Conservation (phyloP, 805 yeast genomes). For the Zygosaccharomyces kombuchaensis region DNA sequence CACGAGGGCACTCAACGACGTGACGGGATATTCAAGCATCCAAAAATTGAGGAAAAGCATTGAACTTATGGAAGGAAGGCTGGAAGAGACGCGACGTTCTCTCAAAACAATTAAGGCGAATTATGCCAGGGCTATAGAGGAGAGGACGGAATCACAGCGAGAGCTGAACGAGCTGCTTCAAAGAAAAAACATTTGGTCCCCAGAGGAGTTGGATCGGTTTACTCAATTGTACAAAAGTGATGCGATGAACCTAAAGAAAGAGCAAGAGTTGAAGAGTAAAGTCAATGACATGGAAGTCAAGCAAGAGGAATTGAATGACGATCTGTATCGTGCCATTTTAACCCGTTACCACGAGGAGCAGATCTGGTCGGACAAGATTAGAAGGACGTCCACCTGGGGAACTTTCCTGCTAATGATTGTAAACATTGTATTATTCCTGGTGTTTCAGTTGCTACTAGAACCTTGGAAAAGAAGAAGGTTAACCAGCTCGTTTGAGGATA, state of each 20-base stretch:
- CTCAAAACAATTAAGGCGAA: constrained; percentile 47
- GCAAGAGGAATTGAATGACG: constrained; percentile 67
- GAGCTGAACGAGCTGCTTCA: constrained; percentile 85
- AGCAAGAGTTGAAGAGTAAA: constrained; percentile 43
- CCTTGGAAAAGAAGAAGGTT: constrained; percentile 88
- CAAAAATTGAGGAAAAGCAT: constrained; percentile 66
- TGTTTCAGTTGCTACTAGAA: constrained; percentile 84
- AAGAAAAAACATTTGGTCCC: constrained; percentile 76
- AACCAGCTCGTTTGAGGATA: constrained; percentile 78
- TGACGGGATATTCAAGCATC: constrained; percentile 85
- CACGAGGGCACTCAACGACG: constrained; percentile 72
- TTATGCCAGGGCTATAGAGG: constrained; percentile 58
- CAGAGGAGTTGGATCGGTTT: constrained; percentile 75
- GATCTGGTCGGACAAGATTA: constrained; percentile 94
- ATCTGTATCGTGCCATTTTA: constrained; percentile 69
- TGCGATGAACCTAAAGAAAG: constrained; percentile 64
- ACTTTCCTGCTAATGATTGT: constrained; percentile 86
- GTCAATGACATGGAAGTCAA: constrained; percentile 53
- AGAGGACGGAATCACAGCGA: constrained; percentile 66
- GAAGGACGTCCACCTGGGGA: constrained; percentile 96
- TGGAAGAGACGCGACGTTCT: constrained; percentile 44
- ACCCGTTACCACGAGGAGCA: constrained; percentile 95
- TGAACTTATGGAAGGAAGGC: constrained; percentile 47
- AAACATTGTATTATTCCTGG: constrained; percentile 68
- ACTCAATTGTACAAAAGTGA: constrained; percentile 78